Conservation (phyloP, 345 rosid genomes). For the Hypericum androsaemum region DNA sequence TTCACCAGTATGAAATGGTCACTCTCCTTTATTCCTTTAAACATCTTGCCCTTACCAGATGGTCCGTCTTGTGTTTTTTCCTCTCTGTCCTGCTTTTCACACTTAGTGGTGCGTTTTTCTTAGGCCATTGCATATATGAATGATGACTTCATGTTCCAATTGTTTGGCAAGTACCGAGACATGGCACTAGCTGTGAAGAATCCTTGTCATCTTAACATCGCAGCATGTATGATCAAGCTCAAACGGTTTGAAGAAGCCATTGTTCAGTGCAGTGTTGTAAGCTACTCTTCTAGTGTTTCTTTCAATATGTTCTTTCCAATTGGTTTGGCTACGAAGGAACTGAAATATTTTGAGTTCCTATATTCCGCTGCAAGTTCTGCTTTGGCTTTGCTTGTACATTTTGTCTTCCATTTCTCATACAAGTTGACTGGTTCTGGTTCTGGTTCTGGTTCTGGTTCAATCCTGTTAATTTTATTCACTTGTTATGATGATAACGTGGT, state of each 20-base stretch:
- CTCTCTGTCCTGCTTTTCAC: constrained; percentile 7
- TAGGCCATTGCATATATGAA: constrained; percentile 95
- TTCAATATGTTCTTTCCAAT: neutral
- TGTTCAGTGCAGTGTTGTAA: constrained; percentile 72
- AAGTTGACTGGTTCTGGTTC: no score
- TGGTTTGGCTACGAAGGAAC: neutral
- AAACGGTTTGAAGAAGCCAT: constrained; percentile 76
- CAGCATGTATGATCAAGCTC: constrained; percentile 84
- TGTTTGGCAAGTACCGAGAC: constrained; percentile 88
- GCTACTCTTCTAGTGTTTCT: constrained; percentile 9
- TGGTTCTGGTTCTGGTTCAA: no score
- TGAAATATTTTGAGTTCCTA: no score
- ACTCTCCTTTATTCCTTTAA: constrained; percentile 17
- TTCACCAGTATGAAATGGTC: constrained; percentile 99
- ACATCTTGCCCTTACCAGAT: neutral
- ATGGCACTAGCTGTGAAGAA: constrained; percentile 97
- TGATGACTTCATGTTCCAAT: constrained; percentile 94
- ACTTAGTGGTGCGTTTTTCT: constrained; percentile 13
- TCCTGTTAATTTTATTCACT: no score
- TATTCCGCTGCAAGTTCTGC: no score
- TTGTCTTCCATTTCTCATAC: no score
- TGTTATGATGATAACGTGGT: no score
- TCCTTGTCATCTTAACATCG: constrained; percentile 92
- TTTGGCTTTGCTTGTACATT: no score
- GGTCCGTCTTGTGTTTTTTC: neutral